Base-by-base conservation (phyloP, 2,329 filamentous ascomycete species). In the Botrytis byssoidea region DNA sequence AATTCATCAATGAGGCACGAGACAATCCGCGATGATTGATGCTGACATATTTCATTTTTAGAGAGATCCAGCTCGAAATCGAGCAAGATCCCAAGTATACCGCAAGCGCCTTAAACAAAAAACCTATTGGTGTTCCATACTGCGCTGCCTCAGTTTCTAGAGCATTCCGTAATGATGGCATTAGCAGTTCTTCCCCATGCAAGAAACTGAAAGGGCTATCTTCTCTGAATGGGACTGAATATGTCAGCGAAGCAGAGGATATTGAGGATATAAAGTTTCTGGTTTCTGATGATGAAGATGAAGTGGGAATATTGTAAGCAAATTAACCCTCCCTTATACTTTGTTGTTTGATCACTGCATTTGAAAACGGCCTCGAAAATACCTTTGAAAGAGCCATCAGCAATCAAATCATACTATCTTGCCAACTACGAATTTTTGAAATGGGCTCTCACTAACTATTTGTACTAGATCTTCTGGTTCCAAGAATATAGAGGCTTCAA, bases 181-280 rank as follows among this genome's bases (percentile, higher is more conserved):
- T 16, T 12, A 42, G 18, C 18, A 32, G 48, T 42, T n/a, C 22
- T 46, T 46, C 48, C 32, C 59, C 25, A 8, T 20, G 10, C 29
- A 69, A 66, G 10, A 70, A 74, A 72, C 46, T 46, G 42, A 76
- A 70, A 69, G 69, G 71, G n/a, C 48, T 51, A 18, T 69, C 32
- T 42, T 48, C 37, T n/a, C 32, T 42, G 42, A 44, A 46, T 18
- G 60, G 65, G 6, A 25, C 22, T 7, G 44, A 60, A 20, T 60
- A 60, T 57, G 69, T 65, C 7, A 79, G 77, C 68, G 79, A 77
- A 55, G 80, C 80, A 59, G 75, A 81, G 51, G 77, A 78, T 48
- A 66, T 78, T n/a, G 78, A 77, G 20, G 84, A 85, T 76, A 73
- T 83, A 10, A 74, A 79, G 1, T 82, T 85, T 57, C 79, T 88